phyloP scores from a whole-genome alignment of 176 grass and related monocot species.

The Musa schizocarpa region DNA sequence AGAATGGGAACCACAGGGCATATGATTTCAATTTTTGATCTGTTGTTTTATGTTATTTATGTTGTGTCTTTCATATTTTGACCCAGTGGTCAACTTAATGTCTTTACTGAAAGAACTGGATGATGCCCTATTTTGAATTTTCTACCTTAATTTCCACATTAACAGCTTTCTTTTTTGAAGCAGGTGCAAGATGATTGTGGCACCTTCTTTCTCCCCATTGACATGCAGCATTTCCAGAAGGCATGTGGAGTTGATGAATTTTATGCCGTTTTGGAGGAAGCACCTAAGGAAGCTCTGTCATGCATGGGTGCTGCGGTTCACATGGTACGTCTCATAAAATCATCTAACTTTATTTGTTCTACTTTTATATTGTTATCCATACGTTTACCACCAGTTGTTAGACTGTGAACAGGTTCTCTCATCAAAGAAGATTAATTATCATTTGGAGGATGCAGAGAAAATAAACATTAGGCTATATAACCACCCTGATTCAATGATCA shows the following conservation, averaged over 20 bases:
- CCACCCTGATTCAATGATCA: constrained; percentile 33
- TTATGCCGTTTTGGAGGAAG: constrained; percentile 31
- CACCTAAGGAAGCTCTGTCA: constrained; percentile 59
- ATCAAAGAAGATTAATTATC: constrained; percentile 8
- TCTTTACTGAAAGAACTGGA: neutral
- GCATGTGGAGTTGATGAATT: constrained; percentile 29
- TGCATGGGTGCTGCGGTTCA: constrained; percentile 81
- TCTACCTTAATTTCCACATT: constrained; percentile 7
- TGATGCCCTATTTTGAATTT: neutral
- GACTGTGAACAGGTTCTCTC: constrained; percentile 34
- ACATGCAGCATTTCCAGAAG: constrained; percentile 53
- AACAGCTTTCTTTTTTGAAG: constrained; percentile 13
- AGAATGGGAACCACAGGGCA: no score
- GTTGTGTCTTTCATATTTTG: neutral
- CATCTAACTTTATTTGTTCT: neutral
- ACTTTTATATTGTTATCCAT: neutral
- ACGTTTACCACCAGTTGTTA: neutral
- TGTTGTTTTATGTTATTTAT: neutral
- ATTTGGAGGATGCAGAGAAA: constrained; percentile 35
- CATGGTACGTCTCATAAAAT: constrained; percentile 41
- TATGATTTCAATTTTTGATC: no score
- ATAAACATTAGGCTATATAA: constrained; percentile 90
- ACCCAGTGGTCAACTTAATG: no score
- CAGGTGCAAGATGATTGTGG: constrained; percentile 50
- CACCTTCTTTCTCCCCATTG: constrained; percentile 37